Percentiles rank a stretch among this genome's conserved stretches.
These are phyloP conservation scores for Tubosaeta sp. DNA, from an alignment of 768 basidiomycete species.

Conservation along the genomic window DNA sequence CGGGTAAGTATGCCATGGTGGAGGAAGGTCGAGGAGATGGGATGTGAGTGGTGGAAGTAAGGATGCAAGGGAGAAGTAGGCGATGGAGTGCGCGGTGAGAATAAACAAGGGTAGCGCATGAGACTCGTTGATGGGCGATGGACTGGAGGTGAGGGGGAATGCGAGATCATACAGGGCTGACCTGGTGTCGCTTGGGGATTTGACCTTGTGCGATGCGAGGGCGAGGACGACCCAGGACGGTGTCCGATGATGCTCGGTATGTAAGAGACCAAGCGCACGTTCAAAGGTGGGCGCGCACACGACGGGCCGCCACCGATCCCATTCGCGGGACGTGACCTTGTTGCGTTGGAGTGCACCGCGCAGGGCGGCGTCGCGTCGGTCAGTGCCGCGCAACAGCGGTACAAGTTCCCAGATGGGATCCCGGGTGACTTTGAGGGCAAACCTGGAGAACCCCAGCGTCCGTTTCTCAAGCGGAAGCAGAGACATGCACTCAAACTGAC, in stretches of 20 bases:
- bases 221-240: constrained; percentile 58
- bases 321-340: constrained; percentile 34
- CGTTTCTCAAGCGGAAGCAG: constrained; percentile 19
- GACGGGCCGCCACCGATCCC: constrained; percentile 36
- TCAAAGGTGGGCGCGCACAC: constrained; percentile 34
- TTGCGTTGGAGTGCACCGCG: constrained; percentile 29
- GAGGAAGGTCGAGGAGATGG: constrained; percentile 35
- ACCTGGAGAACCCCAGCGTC: constrained; percentile 26
- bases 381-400: constrained; percentile 25
- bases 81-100: constrained; percentile 42
- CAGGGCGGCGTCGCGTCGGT: constrained; percentile 1
- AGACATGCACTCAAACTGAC: too few species aligned
- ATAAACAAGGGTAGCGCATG: constrained; percentile 11
- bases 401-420: constrained; percentile 44
- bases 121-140: constrained; percentile 16
- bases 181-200: constrained; percentile 42
- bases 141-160: constrained; percentile 33
- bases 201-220: constrained; percentile 44
- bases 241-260: constrained; percentile 6
- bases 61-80: constrained; percentile 44
- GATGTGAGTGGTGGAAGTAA: constrained; percentile 44
- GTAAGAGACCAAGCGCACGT: constrained; percentile 25
- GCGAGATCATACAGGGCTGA: constrained; percentile 42
- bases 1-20: constrained; percentile 11
- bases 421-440: constrained; percentile 33